phyloP scores from a whole-genome alignment of 1,284 basidiomycete species.

The Sanghuangporus baumii region DNA sequence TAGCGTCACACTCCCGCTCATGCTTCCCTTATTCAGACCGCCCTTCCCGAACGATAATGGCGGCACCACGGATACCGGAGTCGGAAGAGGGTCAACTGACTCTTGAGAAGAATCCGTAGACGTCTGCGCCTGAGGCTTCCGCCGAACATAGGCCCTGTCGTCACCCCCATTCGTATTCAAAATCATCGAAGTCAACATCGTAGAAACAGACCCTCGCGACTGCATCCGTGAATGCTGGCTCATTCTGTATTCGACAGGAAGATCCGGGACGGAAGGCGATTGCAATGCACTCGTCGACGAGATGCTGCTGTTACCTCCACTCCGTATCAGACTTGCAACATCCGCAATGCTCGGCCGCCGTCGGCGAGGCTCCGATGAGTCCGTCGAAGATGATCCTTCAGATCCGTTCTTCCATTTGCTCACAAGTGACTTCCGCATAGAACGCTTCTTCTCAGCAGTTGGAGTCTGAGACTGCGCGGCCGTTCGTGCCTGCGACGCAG shows the following conservation, averaged over 20 bases:
- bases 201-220: slow-evolving; percentile 10
- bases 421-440: slow-evolving; percentile 57
- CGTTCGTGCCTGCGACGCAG: background rate
- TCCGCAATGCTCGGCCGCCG: slow-evolving; percentile 38
- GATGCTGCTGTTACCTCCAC: slow-evolving; percentile 21
- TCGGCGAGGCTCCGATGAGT: slow-evolving; percentile 25
- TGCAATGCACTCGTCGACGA: slow-evolving; percentile 24
- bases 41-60: slow-evolving; percentile 8
- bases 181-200: background rate
- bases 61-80: slow-evolving; percentile 11
- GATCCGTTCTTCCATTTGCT: slow-evolving; percentile 49
- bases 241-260: slow-evolving; percentile 35
- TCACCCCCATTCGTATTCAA: background rate
- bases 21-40: background rate
- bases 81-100: slow-evolving; percentile 9
- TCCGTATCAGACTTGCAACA: slow-evolving; percentile 24
- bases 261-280: slow-evolving; percentile 37
- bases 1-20: background rate
- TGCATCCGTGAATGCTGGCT: slow-evolving; percentile 15
- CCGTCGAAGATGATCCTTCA: slow-evolving; percentile 28
- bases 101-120: slow-evolving; percentile 14
- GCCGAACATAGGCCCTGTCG: background rate
- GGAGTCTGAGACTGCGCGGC: background rate
- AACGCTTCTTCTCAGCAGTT: slow-evolving; percentile 9
- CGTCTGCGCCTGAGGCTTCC: slow-evolving; percentile 12